Conservation (phyloP, 257 asterid species). For the Plantago major region DNA sequence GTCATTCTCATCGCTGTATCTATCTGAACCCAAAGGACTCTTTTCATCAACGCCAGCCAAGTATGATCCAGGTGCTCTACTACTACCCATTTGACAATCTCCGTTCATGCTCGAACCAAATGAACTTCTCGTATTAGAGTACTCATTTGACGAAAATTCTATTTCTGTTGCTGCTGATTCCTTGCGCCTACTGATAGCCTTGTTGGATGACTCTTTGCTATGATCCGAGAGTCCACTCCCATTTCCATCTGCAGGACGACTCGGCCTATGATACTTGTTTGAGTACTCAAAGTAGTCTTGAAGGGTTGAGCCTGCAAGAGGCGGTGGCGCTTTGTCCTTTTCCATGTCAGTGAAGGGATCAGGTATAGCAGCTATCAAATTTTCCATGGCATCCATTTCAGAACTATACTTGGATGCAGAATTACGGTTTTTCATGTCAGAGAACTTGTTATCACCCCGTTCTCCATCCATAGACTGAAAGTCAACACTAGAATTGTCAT, state of each 20-base stretch:
- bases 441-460: neutral
- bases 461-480: conserved; percentile 23
- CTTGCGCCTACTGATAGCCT: conserved; percentile 22
- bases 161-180: conserved; percentile 66
- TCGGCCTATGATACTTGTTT: conserved; percentile 33
- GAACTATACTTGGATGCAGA: neutral
- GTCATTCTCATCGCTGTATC: conserved; percentile 34
- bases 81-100: conserved; percentile 28
- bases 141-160: conserved; percentile 72
- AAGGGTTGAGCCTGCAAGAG: conserved; percentile 57
- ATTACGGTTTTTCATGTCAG: neutral
- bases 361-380: conserved; percentile 36
- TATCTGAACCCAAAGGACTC: conserved; percentile 22
- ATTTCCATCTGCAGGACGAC: conserved; percentile 36
- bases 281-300: conserved; percentile 68
- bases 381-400: neutral
- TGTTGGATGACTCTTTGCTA: conserved; percentile 30
- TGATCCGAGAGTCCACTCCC: conserved; percentile 44
- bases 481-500: conserved; percentile 47
- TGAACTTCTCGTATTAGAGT: conserved; percentile 63
- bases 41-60: conserved; percentile 38
- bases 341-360: conserved; percentile 27
- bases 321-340: conserved; percentile 36
- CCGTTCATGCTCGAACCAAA: conserved; percentile 55
- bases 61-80: conserved; percentile 37